Percentiles rank a stretch among this genome's conserved stretches.
These are phyloP conservation scores for Pichia insulana DNA, from an alignment of 805 yeast genomes.

Conservation along the genomic window DNA sequence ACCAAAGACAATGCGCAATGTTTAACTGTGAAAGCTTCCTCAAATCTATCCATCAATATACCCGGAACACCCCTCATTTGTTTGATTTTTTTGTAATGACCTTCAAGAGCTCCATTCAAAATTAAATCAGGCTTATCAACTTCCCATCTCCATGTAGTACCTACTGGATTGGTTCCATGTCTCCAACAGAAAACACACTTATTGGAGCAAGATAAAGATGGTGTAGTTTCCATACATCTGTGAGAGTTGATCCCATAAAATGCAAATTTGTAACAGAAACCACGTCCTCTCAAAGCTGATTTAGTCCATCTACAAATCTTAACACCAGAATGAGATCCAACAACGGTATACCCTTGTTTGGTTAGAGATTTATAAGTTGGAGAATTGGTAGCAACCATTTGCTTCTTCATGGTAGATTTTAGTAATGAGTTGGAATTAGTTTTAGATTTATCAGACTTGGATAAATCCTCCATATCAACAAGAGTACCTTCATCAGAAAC, in stretches of 20 bases:
- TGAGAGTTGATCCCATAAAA: slow-evolving; percentile 87
- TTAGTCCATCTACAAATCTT: slow-evolving; percentile 96
- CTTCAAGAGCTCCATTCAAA: slow-evolving; percentile 74
- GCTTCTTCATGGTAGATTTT: slow-evolving; percentile 35
- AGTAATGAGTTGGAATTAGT: slow-evolving; percentile 15
- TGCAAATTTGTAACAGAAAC: slow-evolving; percentile 89
- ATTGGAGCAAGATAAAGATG: slow-evolving; percentile 86
- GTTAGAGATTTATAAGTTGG: slow-evolving; percentile 85
- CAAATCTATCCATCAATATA: slow-evolving; percentile 78
- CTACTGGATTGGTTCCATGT: slow-evolving; percentile 95
- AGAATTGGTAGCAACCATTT: slow-evolving; percentile 84
- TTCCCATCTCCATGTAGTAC: slow-evolving; percentile 95
- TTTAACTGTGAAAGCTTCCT: slow-evolving; percentile 80
- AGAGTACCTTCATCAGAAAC: slow-evolving; percentile 35
- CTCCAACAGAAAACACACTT: slow-evolving; percentile 97
- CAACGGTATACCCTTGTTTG: slow-evolving; percentile 88
- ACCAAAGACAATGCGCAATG: slow-evolving; percentile 91
- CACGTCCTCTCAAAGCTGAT: slow-evolving; percentile 87
- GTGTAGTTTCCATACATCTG: slow-evolving; percentile 93
- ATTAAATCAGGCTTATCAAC: slow-evolving; percentile 83
- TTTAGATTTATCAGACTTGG: slow-evolving; percentile 23
- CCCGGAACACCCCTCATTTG: slow-evolving; percentile 97
- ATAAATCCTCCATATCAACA: slow-evolving; percentile 73
- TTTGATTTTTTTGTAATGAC: slow-evolving; percentile 86
- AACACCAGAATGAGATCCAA: slow-evolving; percentile 92